Conservation (phyloP, 176 grass and related monocot genomes). For the Zea mays region DNA sequence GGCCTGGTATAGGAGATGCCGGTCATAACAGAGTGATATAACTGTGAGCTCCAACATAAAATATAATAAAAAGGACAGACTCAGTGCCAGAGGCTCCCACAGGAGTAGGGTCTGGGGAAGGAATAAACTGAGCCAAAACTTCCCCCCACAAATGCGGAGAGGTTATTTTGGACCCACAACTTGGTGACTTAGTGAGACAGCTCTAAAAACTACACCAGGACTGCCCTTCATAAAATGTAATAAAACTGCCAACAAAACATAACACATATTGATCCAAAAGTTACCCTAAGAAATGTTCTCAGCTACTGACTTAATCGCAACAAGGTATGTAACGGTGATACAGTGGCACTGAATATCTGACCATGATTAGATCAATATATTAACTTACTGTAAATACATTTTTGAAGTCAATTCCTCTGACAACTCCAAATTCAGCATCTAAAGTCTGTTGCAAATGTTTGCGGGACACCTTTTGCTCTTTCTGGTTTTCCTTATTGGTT, state of each 20-base stretch:
- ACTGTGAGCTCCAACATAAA: too few species aligned
- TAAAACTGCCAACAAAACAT: not conserved
- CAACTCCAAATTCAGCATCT: conserved; percentile 88
- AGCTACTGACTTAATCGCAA: conserved; percentile 2
- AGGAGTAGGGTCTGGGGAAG: too few species aligned
- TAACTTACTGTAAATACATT: conserved; percentile 87
- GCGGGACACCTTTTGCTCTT: conserved; percentile 49
- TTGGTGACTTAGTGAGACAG: too few species aligned
- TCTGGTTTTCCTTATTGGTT: conserved; percentile 53
- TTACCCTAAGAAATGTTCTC: not conserved
- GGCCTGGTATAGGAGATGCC: too few species aligned
- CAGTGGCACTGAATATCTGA: not conserved
- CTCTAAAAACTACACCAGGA: too few species aligned
- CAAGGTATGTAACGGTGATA: not conserved
- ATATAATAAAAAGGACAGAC: too few species aligned
- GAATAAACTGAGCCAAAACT: too few species aligned
- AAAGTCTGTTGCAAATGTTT: conserved; percentile 66
- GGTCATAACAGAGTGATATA: too few species aligned
- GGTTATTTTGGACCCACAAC: too few species aligned
- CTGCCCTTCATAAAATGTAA: too few species aligned
- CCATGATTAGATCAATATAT: conserved; percentile 28
- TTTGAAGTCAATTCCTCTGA: conserved; percentile 97
- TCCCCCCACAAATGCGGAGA: too few species aligned
- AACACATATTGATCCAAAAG: conserved; percentile 7
- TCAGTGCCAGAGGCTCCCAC: too few species aligned